phyloP scores from a whole-genome alignment of 192 early-diverging fungal species.

The Umbelopsis vinacea region DNA sequence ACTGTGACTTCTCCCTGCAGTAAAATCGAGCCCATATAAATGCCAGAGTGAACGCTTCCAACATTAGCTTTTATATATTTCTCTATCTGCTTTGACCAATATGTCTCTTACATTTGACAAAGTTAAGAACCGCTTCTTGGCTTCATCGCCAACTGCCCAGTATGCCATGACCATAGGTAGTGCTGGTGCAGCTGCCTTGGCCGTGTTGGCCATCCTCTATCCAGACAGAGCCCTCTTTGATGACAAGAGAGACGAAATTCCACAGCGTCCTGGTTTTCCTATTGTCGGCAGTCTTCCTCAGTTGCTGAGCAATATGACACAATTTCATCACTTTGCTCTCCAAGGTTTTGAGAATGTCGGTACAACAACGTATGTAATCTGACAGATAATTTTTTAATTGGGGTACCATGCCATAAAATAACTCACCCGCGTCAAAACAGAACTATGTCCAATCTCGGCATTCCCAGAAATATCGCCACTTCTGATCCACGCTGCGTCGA shows the following conservation, averaged over 20 bases:
- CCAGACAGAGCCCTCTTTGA: conserved; percentile 40
- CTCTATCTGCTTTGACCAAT: neutral
- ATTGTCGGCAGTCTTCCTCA: conserved; percentile 31
- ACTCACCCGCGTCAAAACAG: conserved; percentile 6
- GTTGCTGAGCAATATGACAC: conserved; percentile 11
- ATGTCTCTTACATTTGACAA: conserved; percentile 15
- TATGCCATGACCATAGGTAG: conserved; percentile 7
- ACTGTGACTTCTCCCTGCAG: neutral
- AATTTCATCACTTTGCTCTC: conserved; percentile 28
- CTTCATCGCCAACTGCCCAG: neutral
- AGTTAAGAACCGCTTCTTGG: neutral
- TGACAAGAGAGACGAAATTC: conserved; percentile 31
- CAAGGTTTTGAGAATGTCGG: conserved; percentile 16
- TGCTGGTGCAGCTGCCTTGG: conserved; percentile 12
- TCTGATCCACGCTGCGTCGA: conserved; percentile 40
- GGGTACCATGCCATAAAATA: neutral
- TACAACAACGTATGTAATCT: conserved; percentile 27
- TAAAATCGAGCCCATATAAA: neutral
- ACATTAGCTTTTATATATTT: neutral
- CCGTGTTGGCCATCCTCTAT: conserved; percentile 28
- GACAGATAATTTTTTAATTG: neutral
- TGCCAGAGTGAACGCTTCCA: neutral
- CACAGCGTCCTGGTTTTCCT: conserved; percentile 24
- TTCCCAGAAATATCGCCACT: conserved; percentile 28
- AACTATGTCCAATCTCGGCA: conserved; percentile 24